Evolutionary conservation across 2,329 filamentous ascomycete genomes (phyloP), one percentile per base, ranked within the genome.

Genomic region (Domatiomyces globalis): DNA sequence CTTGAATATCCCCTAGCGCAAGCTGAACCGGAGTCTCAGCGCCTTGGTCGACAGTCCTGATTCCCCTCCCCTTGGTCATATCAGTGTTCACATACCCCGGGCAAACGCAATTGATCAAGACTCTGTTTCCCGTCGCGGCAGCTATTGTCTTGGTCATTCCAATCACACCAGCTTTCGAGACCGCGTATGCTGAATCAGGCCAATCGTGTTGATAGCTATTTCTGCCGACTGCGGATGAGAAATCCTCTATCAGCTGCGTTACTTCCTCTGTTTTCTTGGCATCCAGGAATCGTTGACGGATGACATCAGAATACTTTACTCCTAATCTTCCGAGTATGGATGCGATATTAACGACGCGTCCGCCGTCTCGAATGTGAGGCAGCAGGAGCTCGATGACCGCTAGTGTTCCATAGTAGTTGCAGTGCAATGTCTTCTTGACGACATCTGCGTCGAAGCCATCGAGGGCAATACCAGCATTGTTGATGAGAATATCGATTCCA

Each of bases 341-440:
- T 3, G 69, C 69, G 1, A 78, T 66, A 55, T 78, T 78, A 25
- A 77, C 69, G 18, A 74, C 61, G 48, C 73, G 69, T 5, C 72
- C 73, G 4, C 63, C 61, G 5, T 66, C 56, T 43, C 69, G 69
- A 52, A 78, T 61, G 5, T 73, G 60, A 4, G 73, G 71, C 20
- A 78, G 63, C 52, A 77, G 66, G 7, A 64, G 55, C 43, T 68
- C 67, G 2, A 68, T 71, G 1, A 68, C 68, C 46, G 70, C 65
- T 12, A 78, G 63, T 2, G 74, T 75, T 59, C 70, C 71, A 61
- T 74, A 72, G 64, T 77, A 78, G 61, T 78, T 78, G 54, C 68
- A 71, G 19, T 66, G 62, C 3, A 78, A 62, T 0, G 75, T 78
- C 19, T 66, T 64, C 49, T 69, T 68, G 29, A 76, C 75, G 19